phyloP scores from a whole-genome alignment of 345 rosid genomes.

The Clausena lansium region DNA sequence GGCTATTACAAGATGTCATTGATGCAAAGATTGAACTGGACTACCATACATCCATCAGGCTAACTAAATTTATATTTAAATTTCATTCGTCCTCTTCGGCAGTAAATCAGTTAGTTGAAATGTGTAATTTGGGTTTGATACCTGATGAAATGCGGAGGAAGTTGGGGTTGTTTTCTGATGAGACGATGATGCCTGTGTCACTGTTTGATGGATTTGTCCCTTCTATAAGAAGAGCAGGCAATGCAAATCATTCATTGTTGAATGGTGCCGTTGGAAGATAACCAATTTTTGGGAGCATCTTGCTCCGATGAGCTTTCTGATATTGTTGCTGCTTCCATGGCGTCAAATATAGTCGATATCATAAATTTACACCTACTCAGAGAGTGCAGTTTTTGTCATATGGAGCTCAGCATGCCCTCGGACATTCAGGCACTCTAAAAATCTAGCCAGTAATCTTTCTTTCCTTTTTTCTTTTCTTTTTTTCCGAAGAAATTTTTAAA shows the following conservation, averaged over 20 bases:
- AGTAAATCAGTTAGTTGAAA: conserved; percentile 29
- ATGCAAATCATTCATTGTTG: background rate
- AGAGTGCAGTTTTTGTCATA: background rate
- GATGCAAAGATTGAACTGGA: conserved; percentile 44
- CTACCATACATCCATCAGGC: conserved; percentile 26
- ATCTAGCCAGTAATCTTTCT: background rate
- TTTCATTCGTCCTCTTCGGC: conserved; percentile 26
- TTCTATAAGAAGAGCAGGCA: conserved; percentile 2
- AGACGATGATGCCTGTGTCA: background rate
- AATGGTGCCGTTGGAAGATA: conserved; percentile 1
- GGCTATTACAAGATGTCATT: conserved; percentile 45
- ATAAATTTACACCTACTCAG: background rate
- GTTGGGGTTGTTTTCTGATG: conserved; percentile 22
- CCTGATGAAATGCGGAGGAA: too few species aligned
- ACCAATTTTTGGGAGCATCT: conserved; percentile 17
- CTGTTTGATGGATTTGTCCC: conserved; percentile 8
- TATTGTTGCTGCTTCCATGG: conserved; percentile 23
- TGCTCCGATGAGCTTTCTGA: conserved; percentile 28
- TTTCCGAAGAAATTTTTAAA: too few species aligned
- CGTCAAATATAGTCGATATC: conserved; percentile 5
- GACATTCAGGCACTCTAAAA: background rate
- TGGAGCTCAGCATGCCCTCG: background rate
- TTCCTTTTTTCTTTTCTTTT: background rate
- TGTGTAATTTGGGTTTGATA: conserved; percentile 26
- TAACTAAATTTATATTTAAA: conserved; percentile 30